Conservation (phyloP, 768 basidiomycete species). For the Mycena polygramma region DNA sequence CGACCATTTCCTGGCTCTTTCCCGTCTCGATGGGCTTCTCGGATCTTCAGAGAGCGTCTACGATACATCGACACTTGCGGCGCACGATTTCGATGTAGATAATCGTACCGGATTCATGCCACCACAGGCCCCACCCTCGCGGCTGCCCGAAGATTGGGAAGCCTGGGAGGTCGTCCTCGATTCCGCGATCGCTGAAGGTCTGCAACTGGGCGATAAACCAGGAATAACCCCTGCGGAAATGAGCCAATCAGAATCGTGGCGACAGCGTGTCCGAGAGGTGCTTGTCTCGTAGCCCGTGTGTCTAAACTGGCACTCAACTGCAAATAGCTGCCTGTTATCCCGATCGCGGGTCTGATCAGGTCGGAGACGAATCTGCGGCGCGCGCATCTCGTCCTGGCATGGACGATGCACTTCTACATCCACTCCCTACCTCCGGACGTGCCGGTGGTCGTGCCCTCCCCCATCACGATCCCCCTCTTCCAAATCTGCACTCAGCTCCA, state of each 20-base stretch:
- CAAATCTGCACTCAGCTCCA: slow-evolving; percentile 77
- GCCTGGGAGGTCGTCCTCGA: slow-evolving; percentile 79
- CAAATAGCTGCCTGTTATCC: slow-evolving; percentile 66
- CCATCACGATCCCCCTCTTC: slow-evolving; percentile 82
- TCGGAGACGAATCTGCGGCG: slow-evolving; percentile 74
- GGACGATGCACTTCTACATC: slow-evolving; percentile 83
- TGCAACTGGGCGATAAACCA: slow-evolving; percentile 74
- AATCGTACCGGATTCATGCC: slow-evolving; percentile 94
- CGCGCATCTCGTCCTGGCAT: slow-evolving; percentile 80
- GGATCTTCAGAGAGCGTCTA: slow-evolving; percentile 42
- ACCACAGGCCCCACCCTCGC: slow-evolving; percentile 73
- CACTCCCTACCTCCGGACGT: slow-evolving; percentile 69
- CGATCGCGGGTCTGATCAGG: slow-evolving; percentile 57
- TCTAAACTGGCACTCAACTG: slow-evolving; percentile 19
- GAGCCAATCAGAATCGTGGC: slow-evolving; percentile 64
- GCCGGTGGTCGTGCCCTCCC: slow-evolving; percentile 73
- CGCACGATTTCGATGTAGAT: slow-evolving; percentile 94
- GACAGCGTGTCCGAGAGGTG: slow-evolving; percentile 64
- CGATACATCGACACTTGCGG: slow-evolving; percentile 77
- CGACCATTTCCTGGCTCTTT: slow-evolving; percentile 51
- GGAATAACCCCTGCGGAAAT: slow-evolving; percentile 53
- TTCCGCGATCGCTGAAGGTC: slow-evolving; percentile 57
- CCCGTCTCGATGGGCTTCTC: slow-evolving; percentile 48
- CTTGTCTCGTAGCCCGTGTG: slow-evolving; percentile 31
- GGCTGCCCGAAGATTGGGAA: slow-evolving; percentile 74